Evolutionary conservation across 2,329 filamentous ascomycete species (phyloP).

Genomic region (Hypomyces perniciosus): DNA sequence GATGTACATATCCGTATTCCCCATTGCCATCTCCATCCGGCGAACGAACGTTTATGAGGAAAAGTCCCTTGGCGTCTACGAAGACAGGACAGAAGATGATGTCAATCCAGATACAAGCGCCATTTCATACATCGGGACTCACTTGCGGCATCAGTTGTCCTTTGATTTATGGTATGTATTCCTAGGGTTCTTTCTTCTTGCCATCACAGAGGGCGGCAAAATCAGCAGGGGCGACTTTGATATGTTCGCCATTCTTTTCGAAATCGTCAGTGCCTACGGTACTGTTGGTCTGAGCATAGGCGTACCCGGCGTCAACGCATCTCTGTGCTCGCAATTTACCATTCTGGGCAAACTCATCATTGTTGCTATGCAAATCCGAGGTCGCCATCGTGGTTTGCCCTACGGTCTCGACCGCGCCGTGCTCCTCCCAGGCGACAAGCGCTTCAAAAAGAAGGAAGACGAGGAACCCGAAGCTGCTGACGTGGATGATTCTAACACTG

Average conservation of each 20-base stretch:
- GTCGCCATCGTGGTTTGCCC: constrained; percentile 61
- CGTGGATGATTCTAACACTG: constrained; percentile 32
- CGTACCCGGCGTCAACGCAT: constrained; percentile 68
- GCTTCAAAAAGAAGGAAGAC: constrained; percentile 47
- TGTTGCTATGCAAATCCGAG: constrained; percentile 63
- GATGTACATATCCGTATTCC: constrained; percentile 99
- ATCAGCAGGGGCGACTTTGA: constrained; percentile 60
- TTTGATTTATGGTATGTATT: constrained; percentile 99
- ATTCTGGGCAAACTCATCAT: constrained; percentile 65
- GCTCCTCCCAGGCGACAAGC: constrained; percentile 51
- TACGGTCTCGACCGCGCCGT: constrained; percentile 61
- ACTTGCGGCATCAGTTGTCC: constrained; percentile 86
- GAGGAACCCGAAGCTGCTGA: constrained; percentile 35
- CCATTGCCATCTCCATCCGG: constrained; percentile 91
- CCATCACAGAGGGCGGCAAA: constrained; percentile 74
- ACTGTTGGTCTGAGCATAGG: constrained; percentile 90
- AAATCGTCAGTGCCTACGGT: constrained; percentile 85
- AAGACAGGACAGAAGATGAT: constrained; percentile 42
- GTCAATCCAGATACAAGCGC: constrained; percentile 44
- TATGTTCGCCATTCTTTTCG: constrained; percentile 69
- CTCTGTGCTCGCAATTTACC: constrained; percentile 76
- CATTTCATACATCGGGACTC: constrained; percentile 80
- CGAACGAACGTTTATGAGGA: constrained; percentile 97
- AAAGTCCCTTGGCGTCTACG: constrained; percentile 71
- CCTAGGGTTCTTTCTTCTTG: constrained; percentile 84